Base-by-base conservation (phyloP, 208 protist species). In the Angomonas deanei region DNA sequence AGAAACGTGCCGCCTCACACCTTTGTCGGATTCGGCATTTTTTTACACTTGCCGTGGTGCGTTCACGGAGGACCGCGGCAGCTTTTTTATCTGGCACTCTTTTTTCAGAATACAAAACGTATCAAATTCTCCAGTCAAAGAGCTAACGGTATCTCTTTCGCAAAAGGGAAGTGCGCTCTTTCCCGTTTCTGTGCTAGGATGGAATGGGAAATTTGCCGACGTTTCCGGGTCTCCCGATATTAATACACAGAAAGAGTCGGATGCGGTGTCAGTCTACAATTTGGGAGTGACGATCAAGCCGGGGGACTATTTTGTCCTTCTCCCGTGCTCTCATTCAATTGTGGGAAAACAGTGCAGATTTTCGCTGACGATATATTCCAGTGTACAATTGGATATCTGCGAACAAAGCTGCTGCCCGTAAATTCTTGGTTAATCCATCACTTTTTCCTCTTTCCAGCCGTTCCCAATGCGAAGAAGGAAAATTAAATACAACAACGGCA, bases 171-270 rank as follows among this genome's bases (percentile, higher is more conserved):
- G 1, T 3, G 19, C 17, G 21, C 54, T 46, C 2, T 66, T 70
- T 64, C 47, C 61, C 38, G 68, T 84, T 55, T 74, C 74, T 28
- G 50, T 84, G 21, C 23, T 78, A 42, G 53, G 68, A 23, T 75
- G 66, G 67, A 19, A 56, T 24, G 23, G 50, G n/a, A n/a, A n/a
- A n/a, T n/a, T n/a, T n/a, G n/a, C n/a, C 2, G 50, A 56, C 30
- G 19, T 30, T 3, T 15, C 2, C 3, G 27, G 5, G 3, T 31
- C 19, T 15, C 50, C 50, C 2, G 21, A 34, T 56, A 56, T 56
- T 56, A 24, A 19, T 3, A 56, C 28, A 2, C 23, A 56, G 28
- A 56, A 56, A 56, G 27, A 27, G 27, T 19, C 28, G 27, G 23
- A 56, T 19, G 11, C 30, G 8, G 28, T 30, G 5, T 19, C 27